Conservation (phyloP, 805 yeast species). For the Saccharomycopsis sp. region DNA sequence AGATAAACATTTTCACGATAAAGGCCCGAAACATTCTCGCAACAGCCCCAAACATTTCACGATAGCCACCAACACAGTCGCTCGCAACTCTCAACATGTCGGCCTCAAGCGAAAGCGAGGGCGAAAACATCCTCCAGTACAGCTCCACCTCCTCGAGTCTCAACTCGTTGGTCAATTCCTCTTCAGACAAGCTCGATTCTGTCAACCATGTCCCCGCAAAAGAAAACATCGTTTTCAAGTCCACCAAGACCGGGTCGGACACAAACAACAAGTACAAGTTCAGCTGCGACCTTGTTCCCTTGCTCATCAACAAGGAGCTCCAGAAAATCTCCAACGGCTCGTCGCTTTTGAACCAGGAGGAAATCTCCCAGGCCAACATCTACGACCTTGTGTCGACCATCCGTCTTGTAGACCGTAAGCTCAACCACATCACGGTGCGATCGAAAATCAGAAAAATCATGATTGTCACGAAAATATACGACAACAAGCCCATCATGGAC, state of each 20-base stretch:
- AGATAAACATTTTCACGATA: too few species aligned
- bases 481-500: conserved; percentile 28
- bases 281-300: conserved; percentile 19
- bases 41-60: too few species aligned
- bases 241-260: neutral
- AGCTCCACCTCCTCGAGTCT: neutral
- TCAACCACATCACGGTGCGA: conserved; percentile 27
- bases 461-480: conserved; percentile 29
- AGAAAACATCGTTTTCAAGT: neutral
- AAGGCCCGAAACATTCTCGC: too few species aligned
- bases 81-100: neutral
- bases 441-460: conserved; percentile 25
- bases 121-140: neutral
- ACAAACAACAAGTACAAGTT: conserved; percentile 6
- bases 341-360: conserved; percentile 2
- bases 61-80: too few species aligned
- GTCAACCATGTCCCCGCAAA: neutral
- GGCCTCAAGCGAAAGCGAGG: neutral
- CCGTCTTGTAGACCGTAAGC: conserved; percentile 27
- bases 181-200: neutral
- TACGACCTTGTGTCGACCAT: conserved; percentile 26
- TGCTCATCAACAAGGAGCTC: conserved; percentile 13
- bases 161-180: neutral
- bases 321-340: conserved; percentile 1
- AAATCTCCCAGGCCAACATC: conserved; percentile 4